Conservation (phyloP, 805 yeast genomes). For the Groenewaldozyma salmanticensis region DNA sequence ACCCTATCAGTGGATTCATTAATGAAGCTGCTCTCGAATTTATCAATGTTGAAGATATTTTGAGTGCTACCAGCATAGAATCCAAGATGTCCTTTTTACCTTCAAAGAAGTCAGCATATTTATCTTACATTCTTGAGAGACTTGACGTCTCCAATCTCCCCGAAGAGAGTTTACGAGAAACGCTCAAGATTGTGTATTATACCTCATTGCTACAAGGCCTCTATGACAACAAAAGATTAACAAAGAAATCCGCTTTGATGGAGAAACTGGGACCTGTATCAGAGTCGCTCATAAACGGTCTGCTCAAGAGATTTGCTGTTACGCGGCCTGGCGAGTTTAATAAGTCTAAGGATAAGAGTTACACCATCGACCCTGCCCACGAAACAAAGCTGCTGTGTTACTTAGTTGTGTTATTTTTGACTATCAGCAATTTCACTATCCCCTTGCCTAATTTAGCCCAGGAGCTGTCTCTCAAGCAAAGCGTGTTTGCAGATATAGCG, state of each 20-base stretch:
- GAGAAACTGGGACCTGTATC: slow-evolving; percentile 57
- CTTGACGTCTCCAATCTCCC: slow-evolving; percentile 19
- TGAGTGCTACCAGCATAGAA: slow-evolving; percentile 31
- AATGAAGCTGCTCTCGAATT: slow-evolving; percentile 53
- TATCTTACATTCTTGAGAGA: slow-evolving; percentile 34
- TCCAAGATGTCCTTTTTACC: slow-evolving; percentile 54
- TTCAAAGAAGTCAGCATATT: slow-evolving; percentile 44
- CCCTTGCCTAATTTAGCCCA: slow-evolving; percentile 76
- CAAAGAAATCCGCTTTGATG: slow-evolving; percentile 48
- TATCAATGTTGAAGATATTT: slow-evolving; percentile 55
- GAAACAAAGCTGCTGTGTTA: slow-evolving; percentile 82
- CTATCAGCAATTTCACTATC: slow-evolving; percentile 63
- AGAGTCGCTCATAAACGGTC: slow-evolving; percentile 58
- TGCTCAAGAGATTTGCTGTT: slow-evolving; percentile 64
- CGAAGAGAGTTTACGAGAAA: slow-evolving; percentile 10
- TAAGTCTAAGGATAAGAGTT: slow-evolving; percentile 66
- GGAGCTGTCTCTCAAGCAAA: slow-evolving; percentile 73
- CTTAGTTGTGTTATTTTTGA: slow-evolving; percentile 61
- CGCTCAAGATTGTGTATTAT: slow-evolving; percentile 37
- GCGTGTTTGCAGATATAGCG: slow-evolving; percentile 56
- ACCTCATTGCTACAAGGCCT: slow-evolving; percentile 73
- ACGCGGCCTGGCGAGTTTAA: slow-evolving; percentile 40
- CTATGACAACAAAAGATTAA: slow-evolving; percentile 59
- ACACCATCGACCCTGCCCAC: slow-evolving; percentile 72
- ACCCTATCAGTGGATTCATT: slow-evolving; percentile 60